A percentile compares a stretch with the other conserved stretches of the same genome.
Conservation (phyloP, 441 rosid genomes). For the Rhodomyrtus psidioides region DNA sequence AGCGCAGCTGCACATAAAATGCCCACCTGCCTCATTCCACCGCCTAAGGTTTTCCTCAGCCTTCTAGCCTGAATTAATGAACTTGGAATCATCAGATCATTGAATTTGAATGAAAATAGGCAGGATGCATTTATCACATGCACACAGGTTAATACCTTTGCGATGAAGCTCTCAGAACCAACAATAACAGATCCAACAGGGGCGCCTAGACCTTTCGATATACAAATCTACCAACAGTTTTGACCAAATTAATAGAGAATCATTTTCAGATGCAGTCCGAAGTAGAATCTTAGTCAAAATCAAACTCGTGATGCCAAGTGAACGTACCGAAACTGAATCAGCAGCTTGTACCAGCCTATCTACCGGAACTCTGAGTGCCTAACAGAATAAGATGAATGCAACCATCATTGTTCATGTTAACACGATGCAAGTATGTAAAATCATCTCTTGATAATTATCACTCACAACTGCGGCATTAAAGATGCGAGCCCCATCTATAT, state of each 20-base stretch:
- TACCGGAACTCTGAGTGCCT: constrained; percentile 88
- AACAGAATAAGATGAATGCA: constrained; percentile 3
- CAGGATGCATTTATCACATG: neutral
- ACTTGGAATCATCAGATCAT: neutral
- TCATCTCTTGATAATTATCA: constrained; percentile 1
- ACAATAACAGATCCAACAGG: constrained; percentile 90
- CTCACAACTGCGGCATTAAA: constrained; percentile 87
- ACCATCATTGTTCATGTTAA: neutral
- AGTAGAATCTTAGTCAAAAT: neutral
- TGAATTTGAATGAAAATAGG: neutral
- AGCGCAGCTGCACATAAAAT: constrained; percentile 77
- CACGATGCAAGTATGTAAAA: neutral
- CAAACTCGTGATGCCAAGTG: neutral
- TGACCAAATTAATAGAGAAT: neutral
- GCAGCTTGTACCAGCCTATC: constrained; percentile 77
- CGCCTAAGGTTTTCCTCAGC: constrained; percentile 86
- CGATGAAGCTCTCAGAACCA: constrained; percentile 68
- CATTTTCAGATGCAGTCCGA: neutral
- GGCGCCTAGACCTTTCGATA: constrained; percentile 91
- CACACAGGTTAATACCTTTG: constrained; percentile 38
- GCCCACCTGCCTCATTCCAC: constrained; percentile 92
- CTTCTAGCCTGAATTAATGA: constrained; percentile 49
- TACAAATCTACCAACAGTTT: constrained; percentile 49
- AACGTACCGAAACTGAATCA: constrained; percentile 70
- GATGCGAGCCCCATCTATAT: constrained; percentile 91